Base-by-base conservation (phyloP, 2,329 filamentous ascomycete species). In the Lasiodiplodia theobromae region DNA sequence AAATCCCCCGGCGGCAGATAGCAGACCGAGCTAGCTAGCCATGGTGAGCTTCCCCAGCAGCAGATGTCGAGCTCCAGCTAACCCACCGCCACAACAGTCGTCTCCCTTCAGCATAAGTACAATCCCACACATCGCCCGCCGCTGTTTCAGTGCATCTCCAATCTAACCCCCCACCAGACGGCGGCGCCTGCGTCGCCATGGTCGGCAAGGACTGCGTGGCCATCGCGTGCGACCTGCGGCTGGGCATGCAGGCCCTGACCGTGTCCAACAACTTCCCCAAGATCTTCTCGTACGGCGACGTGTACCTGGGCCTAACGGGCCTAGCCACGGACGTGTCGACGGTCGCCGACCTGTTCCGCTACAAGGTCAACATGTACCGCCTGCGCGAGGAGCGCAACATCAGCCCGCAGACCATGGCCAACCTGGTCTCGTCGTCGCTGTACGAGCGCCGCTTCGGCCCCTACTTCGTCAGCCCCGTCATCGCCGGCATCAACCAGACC, bases 201-300 rank as follows among this genome's bases (percentile, higher is more conserved):
- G 94, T 97, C 73, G 96, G 96, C 86, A 98, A 99, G 85, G 94
- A 98, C 89, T 99, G 96, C 83, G 96, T 99, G 71, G 96, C 96
- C 83, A 98, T 99, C 80, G 96, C 96, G 81, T 99, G 96, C 86
- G 96, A 99, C 84, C 93, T 99, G 73, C 95, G 96, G 72, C 93
- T 99, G 74, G 96, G 96, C 77, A 91, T 98, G 79, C 96, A 99
- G 85, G 88, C 96, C 78, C 88, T 99, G 79, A 99, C 96, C 71
- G 92, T 99, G 70, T 97, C 94, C 81, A 99, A 99, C 90, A 96
- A 98, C 91, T 98, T 98, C 87, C 96, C 96, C 85, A 99, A 99
- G 87, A 93, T 99, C 87, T 98, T 98, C 89, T 90, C 91, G 82
- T 98, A 97, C 87, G 94, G 93, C 73, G 93, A 95, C 78, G 93